Conservation (phyloP, 1,284 basidiomycete species). For the Pholiota adiposa region DNA sequence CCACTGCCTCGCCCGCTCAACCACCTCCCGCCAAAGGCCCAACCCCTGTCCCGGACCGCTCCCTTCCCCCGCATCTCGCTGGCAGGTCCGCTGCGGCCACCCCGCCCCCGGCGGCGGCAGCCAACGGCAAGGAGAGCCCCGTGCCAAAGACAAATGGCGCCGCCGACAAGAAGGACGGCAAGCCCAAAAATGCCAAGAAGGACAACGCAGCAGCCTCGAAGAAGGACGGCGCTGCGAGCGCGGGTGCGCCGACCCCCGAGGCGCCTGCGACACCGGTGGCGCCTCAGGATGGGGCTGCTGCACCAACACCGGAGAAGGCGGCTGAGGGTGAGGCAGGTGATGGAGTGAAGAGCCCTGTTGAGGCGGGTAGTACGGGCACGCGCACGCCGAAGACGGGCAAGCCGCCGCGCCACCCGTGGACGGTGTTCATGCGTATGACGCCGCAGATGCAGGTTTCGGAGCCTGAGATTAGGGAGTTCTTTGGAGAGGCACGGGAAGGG, state of each 20-base stretch:
- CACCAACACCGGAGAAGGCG: slow-evolving; percentile 22
- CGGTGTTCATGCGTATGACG: slow-evolving; percentile 80
- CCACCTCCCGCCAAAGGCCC: slow-evolving; percentile 41
- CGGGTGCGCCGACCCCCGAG: slow-evolving; percentile 14
- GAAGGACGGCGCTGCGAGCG: slow-evolving; percentile 9
- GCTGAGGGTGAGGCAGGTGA: slow-evolving; percentile 19
- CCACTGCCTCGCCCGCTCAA: slow-evolving; percentile 18
- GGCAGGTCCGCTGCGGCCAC: slow-evolving; percentile 36
- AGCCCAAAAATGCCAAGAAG: slow-evolving; percentile 61
- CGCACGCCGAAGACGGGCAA: slow-evolving; percentile 69
- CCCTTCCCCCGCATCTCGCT: slow-evolving; percentile 38
- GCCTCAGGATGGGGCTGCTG: neutral
- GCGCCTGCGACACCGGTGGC: slow-evolving; percentile 18
- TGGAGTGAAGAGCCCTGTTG: slow-evolving; percentile 55
- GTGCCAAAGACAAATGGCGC: slow-evolving; percentile 44
- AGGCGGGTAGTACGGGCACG: slow-evolving; percentile 58
- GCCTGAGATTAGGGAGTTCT: slow-evolving; percentile 75
- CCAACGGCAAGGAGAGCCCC: slow-evolving; percentile 34
- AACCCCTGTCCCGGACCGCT: slow-evolving; percentile 39
- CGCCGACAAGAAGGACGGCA: slow-evolving; percentile 49
- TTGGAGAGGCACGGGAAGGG: slow-evolving; percentile 66
- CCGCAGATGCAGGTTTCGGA: slow-evolving; percentile 57
- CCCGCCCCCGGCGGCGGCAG: slow-evolving; percentile 21
- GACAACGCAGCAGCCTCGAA: slow-evolving; percentile 41
- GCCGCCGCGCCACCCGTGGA: slow-evolving; percentile 78